Percentiles rank a stretch among this genome's conserved stretches.
Evolutionary conservation across 345 rosid genomes (phyloP).

Genomic region (Mercurialis annua): DNA sequence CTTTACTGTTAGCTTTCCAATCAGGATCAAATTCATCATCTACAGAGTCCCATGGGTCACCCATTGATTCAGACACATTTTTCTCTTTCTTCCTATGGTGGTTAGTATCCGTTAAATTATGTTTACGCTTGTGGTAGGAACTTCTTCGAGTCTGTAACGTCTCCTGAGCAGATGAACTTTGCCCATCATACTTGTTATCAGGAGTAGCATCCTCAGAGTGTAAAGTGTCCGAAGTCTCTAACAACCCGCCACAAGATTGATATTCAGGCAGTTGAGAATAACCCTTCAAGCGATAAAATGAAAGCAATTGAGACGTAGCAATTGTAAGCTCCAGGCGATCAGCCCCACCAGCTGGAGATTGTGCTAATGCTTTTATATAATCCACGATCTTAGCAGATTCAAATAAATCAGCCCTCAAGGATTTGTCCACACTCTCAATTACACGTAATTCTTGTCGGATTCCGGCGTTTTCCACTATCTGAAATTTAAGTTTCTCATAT

Average conservation of each 20-base stretch:
- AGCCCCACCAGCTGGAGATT: conserved; percentile 42
- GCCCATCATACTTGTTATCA: conserved; percentile 23
- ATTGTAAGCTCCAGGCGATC: conserved; percentile 50
- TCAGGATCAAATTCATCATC: conserved; percentile 46
- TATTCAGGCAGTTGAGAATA: conserved; percentile 46
- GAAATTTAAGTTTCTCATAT: conserved; percentile 37
- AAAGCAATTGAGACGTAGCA: conserved; percentile 52
- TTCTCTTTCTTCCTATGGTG: conserved; percentile 50
- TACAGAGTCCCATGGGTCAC: conserved; percentile 42
- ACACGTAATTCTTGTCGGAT: conserved; percentile 38
- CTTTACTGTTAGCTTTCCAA: conserved; percentile 29
- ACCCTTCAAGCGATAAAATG: conserved; percentile 54
- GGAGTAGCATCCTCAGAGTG: conserved; percentile 16
- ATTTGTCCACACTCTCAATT: conserved; percentile 36
- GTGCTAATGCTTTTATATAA: conserved; percentile 54
- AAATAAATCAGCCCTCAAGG: conserved; percentile 29
- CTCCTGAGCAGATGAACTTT: conserved; percentile 21
- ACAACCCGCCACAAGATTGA: conserved; percentile 34
- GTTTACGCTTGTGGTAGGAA: conserved; percentile 51
- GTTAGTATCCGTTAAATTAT: conserved; percentile 52
- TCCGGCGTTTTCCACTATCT: conserved; percentile 57
- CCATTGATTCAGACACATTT: conserved; percentile 50
- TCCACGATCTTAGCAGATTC: conserved; percentile 44
- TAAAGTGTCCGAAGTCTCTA: conserved; percentile 30
- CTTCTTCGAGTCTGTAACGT: conserved; percentile 29